These are phyloP conservation scores for Pestalotiopsis sp. DNA, from an alignment of 2,329 filamentous ascomycete genomes.

Conservation along the genomic window DNA sequence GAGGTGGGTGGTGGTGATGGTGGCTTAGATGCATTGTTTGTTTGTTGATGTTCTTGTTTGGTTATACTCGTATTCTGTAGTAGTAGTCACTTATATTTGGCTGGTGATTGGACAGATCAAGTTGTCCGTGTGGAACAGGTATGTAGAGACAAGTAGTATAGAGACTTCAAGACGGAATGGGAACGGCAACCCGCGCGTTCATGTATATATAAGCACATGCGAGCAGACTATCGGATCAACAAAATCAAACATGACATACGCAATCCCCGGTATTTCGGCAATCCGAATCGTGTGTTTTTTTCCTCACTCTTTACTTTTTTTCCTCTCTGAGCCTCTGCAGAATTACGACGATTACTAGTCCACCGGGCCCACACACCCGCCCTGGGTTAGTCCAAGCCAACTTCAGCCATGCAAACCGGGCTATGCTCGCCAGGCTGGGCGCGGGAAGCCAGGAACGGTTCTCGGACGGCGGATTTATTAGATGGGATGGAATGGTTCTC, in stretches of 20 bases:
- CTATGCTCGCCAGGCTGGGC: conserved; percentile 2
- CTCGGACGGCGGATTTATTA: not conserved
- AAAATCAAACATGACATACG: not conserved
- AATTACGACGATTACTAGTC: conserved; percentile 4
- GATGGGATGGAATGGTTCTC: not conserved
- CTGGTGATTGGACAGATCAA: too few species aligned
- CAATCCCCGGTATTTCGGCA: not conserved
- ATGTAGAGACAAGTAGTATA: not conserved
- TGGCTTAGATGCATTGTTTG: not conserved
- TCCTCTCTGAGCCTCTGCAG: not conserved
- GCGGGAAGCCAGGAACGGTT: not conserved
- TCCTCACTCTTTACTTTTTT: not conserved
- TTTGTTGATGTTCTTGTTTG: not conserved
- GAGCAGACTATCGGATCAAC: not conserved
- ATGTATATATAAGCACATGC: not conserved
- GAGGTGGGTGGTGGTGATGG: conserved; percentile 2
- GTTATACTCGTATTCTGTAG: not conserved
- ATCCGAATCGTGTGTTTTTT: not conserved
- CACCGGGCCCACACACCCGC: not conserved
- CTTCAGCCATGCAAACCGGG: not conserved
- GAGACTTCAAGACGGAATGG: not conserved
- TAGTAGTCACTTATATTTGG: not conserved
- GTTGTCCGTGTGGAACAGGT: too few species aligned
- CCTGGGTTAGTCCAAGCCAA: not conserved
- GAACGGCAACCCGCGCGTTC: not conserved